phyloP scores from a whole-genome alignment of 768 basidiomycete species.

The Candolleomyces eurysporus region DNA sequence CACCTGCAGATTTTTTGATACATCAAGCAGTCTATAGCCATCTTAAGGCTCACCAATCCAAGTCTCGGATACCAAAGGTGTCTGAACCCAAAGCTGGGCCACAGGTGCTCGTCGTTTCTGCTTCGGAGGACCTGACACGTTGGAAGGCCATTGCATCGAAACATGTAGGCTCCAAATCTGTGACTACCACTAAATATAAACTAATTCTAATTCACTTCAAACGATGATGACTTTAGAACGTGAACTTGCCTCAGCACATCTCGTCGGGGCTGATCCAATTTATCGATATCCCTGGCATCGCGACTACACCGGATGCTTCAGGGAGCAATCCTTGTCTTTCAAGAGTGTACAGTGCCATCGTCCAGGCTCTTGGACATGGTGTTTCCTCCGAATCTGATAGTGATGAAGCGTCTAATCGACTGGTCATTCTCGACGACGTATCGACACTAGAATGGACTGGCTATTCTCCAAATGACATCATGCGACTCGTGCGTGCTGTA shows the following conservation, averaged over 20 bases:
- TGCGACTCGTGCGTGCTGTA: slow-evolving; percentile 60
- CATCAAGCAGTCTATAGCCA: slow-evolving; percentile 51
- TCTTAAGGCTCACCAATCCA: slow-evolving; percentile 41
- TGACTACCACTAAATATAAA: no score
- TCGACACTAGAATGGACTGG: slow-evolving; percentile 73
- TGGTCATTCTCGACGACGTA: slow-evolving; percentile 74
- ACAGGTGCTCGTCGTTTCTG: slow-evolving; percentile 51
- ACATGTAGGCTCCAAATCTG: slow-evolving; percentile 31
- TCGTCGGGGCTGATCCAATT: slow-evolving; percentile 44
- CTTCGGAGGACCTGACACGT: slow-evolving; percentile 52
- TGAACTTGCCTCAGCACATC: slow-evolving; percentile 3
- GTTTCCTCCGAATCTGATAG: slow-evolving; percentile 9
- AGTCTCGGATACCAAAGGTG: background rate
- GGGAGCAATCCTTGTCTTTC: no score
- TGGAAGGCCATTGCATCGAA: slow-evolving; percentile 67
- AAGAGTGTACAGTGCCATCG: no score
- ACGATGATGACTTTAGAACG: slow-evolving; percentile 24
- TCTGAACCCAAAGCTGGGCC: background rate
- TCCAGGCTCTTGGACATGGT: no score
- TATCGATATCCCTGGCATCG: slow-evolving; percentile 35
- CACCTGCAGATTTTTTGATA: slow-evolving; percentile 74
- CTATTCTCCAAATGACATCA: slow-evolving; percentile 46
- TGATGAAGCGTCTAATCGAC: slow-evolving; percentile 13
- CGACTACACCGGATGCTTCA: no score
- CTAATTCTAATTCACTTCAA: no score